These are phyloP conservation scores for Mycena haematopus DNA, from an alignment of 768 basidiomycete species.

Conservation along the genomic window DNA sequence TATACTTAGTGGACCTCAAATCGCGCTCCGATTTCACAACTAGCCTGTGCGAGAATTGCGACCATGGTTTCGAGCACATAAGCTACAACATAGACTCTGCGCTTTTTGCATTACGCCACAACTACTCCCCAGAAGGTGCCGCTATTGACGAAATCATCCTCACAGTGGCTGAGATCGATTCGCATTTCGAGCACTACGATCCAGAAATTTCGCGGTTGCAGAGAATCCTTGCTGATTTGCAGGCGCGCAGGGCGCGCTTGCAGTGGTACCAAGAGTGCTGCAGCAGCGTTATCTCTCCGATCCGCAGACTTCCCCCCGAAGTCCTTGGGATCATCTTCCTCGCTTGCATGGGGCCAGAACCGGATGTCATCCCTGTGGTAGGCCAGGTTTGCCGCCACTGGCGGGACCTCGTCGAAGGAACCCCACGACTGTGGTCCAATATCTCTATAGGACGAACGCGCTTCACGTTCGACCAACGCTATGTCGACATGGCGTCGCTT, in stretches of 20 bases:
- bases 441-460: constrained; percentile 26
- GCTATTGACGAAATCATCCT: background rate
- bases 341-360: background rate
- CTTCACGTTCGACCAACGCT: constrained; percentile 1
- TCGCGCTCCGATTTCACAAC: background rate
- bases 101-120: constrained; percentile 7
- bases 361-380: constrained; percentile 13
- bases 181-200: constrained; percentile 12
- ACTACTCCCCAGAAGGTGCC: constrained; percentile 15
- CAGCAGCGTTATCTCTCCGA: constrained; percentile 15
- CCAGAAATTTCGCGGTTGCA: constrained; percentile 22
- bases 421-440: constrained; percentile 23
- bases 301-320: constrained; percentile 26
- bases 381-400: constrained; percentile 25
- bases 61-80: constrained; percentile 15
- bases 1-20: background rate
- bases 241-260: background rate
- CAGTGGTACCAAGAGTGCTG: constrained; percentile 15
- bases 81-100: constrained; percentile 2
- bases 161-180: constrained; percentile 6
- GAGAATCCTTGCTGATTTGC: constrained; percentile 13
- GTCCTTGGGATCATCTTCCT: constrained; percentile 23
- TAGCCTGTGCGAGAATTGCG: constrained; percentile 13
- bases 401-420: constrained; percentile 12
- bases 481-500: constrained; percentile 18